Conservation (phyloP, 1,284 basidiomycete genomes). For the Papiliotrema terrestris region DNA sequence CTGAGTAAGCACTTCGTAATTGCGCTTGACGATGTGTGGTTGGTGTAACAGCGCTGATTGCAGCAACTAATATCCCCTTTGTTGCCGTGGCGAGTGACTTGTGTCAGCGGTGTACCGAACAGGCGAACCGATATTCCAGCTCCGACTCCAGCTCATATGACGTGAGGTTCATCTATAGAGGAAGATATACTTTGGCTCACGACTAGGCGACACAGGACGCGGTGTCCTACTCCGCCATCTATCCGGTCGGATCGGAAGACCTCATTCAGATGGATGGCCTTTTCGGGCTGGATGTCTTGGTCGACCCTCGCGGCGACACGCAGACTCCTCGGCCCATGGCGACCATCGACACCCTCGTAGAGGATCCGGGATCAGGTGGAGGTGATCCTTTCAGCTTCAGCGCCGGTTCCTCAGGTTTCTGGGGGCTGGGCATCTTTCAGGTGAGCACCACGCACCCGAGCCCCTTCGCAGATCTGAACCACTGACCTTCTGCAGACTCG, state of each 20-base stretch:
- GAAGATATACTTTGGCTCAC: background rate
- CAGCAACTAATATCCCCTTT: constrained; percentile 42
- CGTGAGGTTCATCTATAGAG: constrained; percentile 8
- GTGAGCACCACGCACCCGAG: constrained; percentile 27
- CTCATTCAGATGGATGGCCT: constrained; percentile 17
- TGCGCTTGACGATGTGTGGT: background rate
- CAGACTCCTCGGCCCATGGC: constrained; percentile 4
- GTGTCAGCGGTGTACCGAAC: constrained; percentile 24
- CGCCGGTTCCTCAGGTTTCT: constrained; percentile 37
- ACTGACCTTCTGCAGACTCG: constrained; percentile 11
- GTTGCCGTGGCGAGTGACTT: constrained; percentile 25
- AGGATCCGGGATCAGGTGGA: background rate
- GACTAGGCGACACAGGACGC: constrained; percentile 3
- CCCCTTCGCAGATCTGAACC: background rate
- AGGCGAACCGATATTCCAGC: constrained; percentile 8
- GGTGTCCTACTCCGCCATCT: constrained; percentile 25
- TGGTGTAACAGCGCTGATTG: constrained; percentile 1
- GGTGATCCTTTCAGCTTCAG: constrained; percentile 10
- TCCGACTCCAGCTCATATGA: constrained; percentile 17
- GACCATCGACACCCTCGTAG: background rate
- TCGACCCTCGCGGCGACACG: constrained; percentile 23
- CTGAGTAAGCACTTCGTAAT: constrained; percentile 28
- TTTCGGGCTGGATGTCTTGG: constrained; percentile 23
- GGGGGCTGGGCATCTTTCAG: constrained; percentile 40
- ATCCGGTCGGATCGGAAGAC: constrained; percentile 21